phyloP scores from a whole-genome alignment of 345 rosid species.

The Heritiera littoralis region DNA sequence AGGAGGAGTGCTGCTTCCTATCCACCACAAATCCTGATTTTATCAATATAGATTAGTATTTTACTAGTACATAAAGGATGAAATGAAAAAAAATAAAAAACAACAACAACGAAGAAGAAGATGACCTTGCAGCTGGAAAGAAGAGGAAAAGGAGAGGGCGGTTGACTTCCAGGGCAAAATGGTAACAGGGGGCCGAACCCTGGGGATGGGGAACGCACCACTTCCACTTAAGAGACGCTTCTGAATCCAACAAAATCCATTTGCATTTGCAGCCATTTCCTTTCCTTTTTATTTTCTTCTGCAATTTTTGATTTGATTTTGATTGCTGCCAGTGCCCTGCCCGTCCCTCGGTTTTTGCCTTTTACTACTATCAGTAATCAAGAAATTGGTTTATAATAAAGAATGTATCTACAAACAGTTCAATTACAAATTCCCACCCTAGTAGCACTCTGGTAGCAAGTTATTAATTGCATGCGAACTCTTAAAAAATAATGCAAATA shows the following conservation, averaged over 20 bases:
- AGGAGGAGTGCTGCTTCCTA: conserved; percentile 40
- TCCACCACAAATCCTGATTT: conserved; percentile 24
- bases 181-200: neutral
- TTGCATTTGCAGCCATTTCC: conserved; percentile 11
- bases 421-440: no score
- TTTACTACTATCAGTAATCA: no score
- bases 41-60: neutral
- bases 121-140: conserved; percentile 14
- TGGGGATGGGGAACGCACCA: conserved; percentile 23
- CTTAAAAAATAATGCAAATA: no score
- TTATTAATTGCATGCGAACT: no score
- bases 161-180: conserved; percentile 27
- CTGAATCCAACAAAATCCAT: conserved; percentile 8
- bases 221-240: neutral
- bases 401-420: no score
- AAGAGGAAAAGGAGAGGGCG: conserved; percentile 40
- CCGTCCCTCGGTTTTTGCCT: neutral
- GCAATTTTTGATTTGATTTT: neutral
- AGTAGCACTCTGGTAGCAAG: no score
- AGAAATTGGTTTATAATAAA: no score
- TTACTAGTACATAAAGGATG: neutral
- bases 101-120: neutral
- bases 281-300: neutral
- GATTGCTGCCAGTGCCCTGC: neutral
- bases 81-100: neutral